A percentile compares a stretch with the other conserved stretches of the same genome.
Evolutionary conservation across 1,139 yeast species (phyloP).

Genomic region (Pichiaceae sp.): DNA sequence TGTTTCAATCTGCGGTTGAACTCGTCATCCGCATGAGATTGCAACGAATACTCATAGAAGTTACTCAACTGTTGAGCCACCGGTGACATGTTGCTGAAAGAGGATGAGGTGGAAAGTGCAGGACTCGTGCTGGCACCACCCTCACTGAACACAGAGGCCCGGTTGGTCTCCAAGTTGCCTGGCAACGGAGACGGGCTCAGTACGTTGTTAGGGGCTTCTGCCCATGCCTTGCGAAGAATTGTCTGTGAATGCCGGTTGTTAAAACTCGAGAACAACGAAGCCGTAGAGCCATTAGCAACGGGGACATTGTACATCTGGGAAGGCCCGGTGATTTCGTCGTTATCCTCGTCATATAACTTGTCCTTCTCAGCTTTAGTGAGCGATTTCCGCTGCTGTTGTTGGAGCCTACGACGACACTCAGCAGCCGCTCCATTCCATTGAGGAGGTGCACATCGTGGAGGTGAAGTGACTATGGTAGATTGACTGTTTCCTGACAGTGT

Average conservation of each 20-base stretch:
- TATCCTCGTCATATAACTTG: conserved; percentile 34
- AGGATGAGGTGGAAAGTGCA: conserved; percentile 25
- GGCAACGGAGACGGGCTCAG: conserved; percentile 24
- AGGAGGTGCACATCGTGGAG: background rate
- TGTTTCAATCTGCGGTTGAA: conserved; percentile 27
- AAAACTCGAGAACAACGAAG: conserved; percentile 23
- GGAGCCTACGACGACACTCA: background rate
- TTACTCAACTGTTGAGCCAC: conserved; percentile 32
- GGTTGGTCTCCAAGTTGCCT: conserved; percentile 10
- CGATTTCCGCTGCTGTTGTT: background rate
- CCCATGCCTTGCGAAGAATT: conserved; percentile 20
- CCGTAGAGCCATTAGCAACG: conserved; percentile 30
- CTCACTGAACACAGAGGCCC: conserved; percentile 1
- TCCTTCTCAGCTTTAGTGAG: conserved; percentile 30
- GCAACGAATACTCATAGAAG: conserved; percentile 32
- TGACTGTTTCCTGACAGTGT: conserved; percentile 4
- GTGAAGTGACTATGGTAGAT: background rate
- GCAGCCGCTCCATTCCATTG: background rate
- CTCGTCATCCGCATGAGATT: conserved; percentile 27
- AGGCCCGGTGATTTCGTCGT: conserved; percentile 26
- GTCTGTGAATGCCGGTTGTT: conserved; percentile 13
- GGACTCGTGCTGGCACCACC: conserved; percentile 24
- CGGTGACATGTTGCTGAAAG: conserved; percentile 27
- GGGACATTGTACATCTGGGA: conserved; percentile 40
- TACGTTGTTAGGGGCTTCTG: conserved; percentile 11